A percentile compares a stretch with the other conserved stretches of the same genome.
Evolutionary conservation across 495 filamentous ascomycete genomes (phyloP).

Genomic region (Aspergillus panamensis): DNA sequence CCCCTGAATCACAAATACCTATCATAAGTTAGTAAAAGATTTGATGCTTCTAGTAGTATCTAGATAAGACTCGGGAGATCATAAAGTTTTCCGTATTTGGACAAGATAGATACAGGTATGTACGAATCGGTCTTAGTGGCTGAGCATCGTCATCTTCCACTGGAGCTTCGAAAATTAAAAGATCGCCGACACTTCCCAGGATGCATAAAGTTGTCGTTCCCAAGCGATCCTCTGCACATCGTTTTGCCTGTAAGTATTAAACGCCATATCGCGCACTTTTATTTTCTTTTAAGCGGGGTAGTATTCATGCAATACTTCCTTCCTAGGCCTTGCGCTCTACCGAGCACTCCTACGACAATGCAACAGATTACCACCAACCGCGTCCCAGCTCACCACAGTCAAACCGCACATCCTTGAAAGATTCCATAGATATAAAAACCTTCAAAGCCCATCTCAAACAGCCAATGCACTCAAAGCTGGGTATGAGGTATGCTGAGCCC

Average conservation of each 20-base stretch:
- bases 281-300: neutral
- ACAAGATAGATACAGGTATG: no score
- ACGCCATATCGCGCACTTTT: neutral
- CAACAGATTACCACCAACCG: conserved; percentile 42
- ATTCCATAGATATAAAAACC: conserved; percentile 55
- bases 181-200: conserved; percentile 5
- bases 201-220: conserved; percentile 46
- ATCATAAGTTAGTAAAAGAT: no score
- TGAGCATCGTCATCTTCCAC: neutral
- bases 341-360: conserved; percentile 65
- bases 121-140: no score
- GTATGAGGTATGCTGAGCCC: conserved; percentile 51
- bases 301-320: conserved; percentile 10
- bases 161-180: neutral
- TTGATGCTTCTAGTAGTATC: no score
- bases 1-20: no score
- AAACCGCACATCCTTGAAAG: conserved; percentile 47
- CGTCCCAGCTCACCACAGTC: conserved; percentile 37
- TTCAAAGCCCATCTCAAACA: conserved; percentile 53
- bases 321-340: conserved; percentile 67
- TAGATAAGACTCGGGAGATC: no score
- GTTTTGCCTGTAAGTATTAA: conserved; percentile 58
- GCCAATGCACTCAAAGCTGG: conserved; percentile 58
- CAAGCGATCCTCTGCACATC: conserved; percentile 51
- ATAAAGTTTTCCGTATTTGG: no score